Base-by-base conservation (phyloP, 306 rosid genomes). In the Lathyrus tuberosus region DNA sequence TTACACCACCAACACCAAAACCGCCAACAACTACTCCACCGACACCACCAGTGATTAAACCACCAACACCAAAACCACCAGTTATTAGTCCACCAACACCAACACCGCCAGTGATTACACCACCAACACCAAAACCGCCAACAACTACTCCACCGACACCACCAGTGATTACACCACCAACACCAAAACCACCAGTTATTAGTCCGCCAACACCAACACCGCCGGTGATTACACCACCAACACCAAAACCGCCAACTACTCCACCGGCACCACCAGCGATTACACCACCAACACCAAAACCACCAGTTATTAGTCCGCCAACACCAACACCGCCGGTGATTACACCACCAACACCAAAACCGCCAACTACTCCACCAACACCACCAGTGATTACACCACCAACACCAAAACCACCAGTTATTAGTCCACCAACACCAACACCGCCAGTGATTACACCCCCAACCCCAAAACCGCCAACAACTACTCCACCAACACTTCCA, bases 401-500 rank as follows among this genome's bases (percentile, higher is more conserved):
- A 4, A 82, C 96, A 5, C 40, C 40, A 8, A 35, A 7, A 0
- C 79, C 76, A 2, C 77, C 77, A 0, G 8, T 26, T 3, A 26
- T 26, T 26, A 26, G 4, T 3, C 8, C 78, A 15, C 82, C 82
- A 35, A 33, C 71, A 33, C 62, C 62, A 0, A 4, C 52, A 5
- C 65, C 70, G 3, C 71, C 65, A 11, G 3, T 18, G 6, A 82
- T 85, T 0, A 80, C 74, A 0, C 84, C 86, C 2, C 81, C 67
- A 3, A 85, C 91, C 0, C 85, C 89, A 6, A 31, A 0, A 31
- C 35, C 35, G 1, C 82, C 87, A 1, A 20, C 87, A 0, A 86
- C 85, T 7, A 7, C 24, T 3, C 78, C 87, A 4, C 64, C 70
- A 2, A 11, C 54, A 26, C 63, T 69, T 0, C 40, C 40, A 7